Conservation (phyloP, 2,329 filamentous ascomycete species). For the Hymenoscyphus albidus region DNA sequence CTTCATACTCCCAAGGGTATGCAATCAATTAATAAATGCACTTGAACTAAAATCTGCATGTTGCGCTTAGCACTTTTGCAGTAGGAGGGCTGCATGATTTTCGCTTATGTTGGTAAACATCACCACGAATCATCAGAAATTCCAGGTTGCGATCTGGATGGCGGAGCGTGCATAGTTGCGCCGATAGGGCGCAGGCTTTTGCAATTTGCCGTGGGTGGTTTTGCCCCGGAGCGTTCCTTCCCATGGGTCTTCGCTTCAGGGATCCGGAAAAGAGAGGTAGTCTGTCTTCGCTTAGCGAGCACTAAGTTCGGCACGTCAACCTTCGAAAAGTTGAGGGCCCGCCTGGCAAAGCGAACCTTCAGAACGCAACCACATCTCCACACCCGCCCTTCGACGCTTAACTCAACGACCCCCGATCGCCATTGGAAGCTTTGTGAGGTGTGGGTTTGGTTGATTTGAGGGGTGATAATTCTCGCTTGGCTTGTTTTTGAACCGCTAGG, state of each 20-base stretch:
- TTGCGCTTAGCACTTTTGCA: neutral
- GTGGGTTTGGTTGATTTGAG: neutral
- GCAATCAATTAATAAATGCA: neutral
- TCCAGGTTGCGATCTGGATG: neutral
- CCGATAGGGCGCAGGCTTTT: neutral
- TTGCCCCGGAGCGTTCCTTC: slow-evolving; percentile 1
- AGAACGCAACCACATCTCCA: neutral
- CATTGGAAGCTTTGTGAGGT: neutral
- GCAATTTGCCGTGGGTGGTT: neutral
- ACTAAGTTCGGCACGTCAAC: slow-evolving; percentile 3
- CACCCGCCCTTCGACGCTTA: neutral
- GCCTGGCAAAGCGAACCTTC: neutral
- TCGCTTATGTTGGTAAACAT: neutral
- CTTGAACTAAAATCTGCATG: neutral
- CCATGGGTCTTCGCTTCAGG: neutral
- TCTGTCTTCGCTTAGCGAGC: neutral
- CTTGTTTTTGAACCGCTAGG: neutral
- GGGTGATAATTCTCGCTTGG: neutral
- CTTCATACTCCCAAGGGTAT: neutral
- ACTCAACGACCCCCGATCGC: neutral
- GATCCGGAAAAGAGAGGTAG: neutral
- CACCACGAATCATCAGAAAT: neutral
- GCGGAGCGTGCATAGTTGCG: neutral
- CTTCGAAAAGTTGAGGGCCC: neutral
- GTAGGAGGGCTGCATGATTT: neutral